These are phyloP conservation scores for Thraustotheca clavata DNA, from an alignment of 352 stramenopile species.

Conservation along the genomic window DNA sequence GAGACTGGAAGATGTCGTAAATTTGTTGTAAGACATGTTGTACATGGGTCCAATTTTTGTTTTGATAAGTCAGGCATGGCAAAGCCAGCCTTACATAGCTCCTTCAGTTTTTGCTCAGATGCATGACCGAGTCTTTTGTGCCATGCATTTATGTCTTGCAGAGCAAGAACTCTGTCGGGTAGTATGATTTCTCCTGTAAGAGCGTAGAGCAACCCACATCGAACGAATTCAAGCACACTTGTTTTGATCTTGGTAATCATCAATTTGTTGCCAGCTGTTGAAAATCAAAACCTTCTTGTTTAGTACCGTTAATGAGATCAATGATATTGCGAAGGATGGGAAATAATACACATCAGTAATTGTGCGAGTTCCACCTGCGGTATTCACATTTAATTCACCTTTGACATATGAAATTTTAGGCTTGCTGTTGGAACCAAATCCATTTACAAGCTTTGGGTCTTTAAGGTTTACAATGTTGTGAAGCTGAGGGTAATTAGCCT, in stretches of 20 bases:
- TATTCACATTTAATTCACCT: background rate
- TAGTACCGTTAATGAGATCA: background rate
- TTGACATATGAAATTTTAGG: background rate
- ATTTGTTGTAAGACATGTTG: background rate
- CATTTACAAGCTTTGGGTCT: background rate
- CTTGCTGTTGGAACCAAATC: background rate
- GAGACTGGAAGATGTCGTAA: background rate
- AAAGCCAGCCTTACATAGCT: conserved; percentile 1
- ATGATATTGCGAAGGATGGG: background rate
- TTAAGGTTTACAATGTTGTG: background rate
- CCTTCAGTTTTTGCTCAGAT: background rate
- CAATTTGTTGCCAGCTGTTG: background rate
- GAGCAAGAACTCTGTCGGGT: background rate
- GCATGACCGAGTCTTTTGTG: background rate
- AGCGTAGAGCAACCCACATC: background rate
- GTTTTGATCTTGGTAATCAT: background rate
- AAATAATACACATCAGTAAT: conserved; percentile 2
- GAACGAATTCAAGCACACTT: background rate
- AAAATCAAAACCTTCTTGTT: background rate
- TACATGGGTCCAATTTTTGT: background rate
- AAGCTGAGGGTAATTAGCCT: background rate
- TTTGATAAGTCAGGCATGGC: background rate
- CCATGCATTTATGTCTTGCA: background rate
- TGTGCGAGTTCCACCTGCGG: background rate
- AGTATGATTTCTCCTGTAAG: background rate